Percentiles rank a stretch among this genome's conserved stretches.
These are phyloP conservation scores for Fusarium pseudograminearum DNA, from an alignment of 2,329 filamentous ascomycete genomes.

Conservation along the genomic window DNA sequence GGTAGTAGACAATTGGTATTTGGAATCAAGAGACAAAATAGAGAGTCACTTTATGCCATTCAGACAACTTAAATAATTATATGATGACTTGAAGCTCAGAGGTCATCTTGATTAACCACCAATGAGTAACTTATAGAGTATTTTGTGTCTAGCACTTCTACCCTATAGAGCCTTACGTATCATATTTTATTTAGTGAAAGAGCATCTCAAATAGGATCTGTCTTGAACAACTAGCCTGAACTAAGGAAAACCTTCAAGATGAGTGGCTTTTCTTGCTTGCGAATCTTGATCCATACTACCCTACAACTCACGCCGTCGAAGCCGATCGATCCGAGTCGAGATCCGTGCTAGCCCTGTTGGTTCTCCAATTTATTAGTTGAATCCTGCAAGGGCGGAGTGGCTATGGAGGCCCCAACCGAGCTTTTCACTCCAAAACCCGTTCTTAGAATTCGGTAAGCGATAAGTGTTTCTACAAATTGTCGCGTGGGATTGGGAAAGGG, in stretches of 20 bases:
- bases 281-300: not conserved
- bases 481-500: not conserved
- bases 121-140: too few relatives aligned
- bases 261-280: not conserved
- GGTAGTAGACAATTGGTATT: too few relatives aligned
- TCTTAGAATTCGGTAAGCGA: not conserved
- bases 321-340: conserved; percentile 5
- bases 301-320: not conserved
- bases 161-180: not conserved
- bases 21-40: too few relatives aligned
- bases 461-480: not conserved
- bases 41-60: too few relatives aligned
- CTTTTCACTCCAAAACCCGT: not conserved
- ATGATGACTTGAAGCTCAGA: too few relatives aligned
- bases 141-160: not conserved
- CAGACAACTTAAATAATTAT: too few relatives aligned
- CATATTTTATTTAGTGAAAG: not conserved
- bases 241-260: not conserved
- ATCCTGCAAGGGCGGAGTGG: not conserved
- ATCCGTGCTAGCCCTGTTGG: not conserved
- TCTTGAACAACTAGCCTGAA: not conserved
- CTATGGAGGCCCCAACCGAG: not conserved
- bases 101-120: too few relatives aligned
- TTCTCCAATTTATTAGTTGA: not conserved
- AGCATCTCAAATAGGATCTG: not conserved